A percentile compares a stretch with the other conserved stretches of the same genome.
Conservation (phyloP, 164 flowering plant species). For the Stephania japonica region DNA sequence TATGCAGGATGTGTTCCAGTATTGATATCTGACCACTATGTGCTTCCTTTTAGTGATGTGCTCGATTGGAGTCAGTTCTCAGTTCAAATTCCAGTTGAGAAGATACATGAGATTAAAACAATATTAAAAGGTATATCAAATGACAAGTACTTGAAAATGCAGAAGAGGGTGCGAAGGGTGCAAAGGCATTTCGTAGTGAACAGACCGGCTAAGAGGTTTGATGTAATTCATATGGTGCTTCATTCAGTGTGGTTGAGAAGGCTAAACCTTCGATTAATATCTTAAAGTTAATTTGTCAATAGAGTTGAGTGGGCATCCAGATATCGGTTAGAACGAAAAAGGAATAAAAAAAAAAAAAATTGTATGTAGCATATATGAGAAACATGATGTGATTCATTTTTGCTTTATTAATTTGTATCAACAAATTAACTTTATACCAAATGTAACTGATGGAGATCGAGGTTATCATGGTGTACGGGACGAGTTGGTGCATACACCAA, state of each 20-base stretch:
- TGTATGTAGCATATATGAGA: no score
- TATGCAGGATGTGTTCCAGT: neutral
- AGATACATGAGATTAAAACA: neutral
- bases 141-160: conserved; percentile 25
- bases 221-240: conserved; percentile 38
- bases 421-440: no score
- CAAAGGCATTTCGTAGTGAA: conserved; percentile 36
- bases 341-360: no score
- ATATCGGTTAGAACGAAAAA: no score
- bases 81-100: neutral
- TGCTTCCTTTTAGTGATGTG: neutral
- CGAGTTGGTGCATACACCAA: no score
- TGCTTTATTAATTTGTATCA: no score
- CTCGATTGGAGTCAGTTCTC: neutral
- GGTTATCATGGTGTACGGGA: no score
- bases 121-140: conserved; percentile 11
- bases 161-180: conserved; percentile 25
- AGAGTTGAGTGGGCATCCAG: no score
- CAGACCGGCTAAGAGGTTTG: conserved; percentile 34
- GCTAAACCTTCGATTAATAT: conserved; percentile 26
- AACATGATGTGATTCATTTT: no score
- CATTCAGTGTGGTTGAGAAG: conserved; percentile 48
- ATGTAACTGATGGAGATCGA: no score
- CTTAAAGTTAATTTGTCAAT: neutral
- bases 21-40: neutral